Evolutionary conservation across 306 rosid species (phyloP).

Genomic region (Rosa lucieae): DNA sequence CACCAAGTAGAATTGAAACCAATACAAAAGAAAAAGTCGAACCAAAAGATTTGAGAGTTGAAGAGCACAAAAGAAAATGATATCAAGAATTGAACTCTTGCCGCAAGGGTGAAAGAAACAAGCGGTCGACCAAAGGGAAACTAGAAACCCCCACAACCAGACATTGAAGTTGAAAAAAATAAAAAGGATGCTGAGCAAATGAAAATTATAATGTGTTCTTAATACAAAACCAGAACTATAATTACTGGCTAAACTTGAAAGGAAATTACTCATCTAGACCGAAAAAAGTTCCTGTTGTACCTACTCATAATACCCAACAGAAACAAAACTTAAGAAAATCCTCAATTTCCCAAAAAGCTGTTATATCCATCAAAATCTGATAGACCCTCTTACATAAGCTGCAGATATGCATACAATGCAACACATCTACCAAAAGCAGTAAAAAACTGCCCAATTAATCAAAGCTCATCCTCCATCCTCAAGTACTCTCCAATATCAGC

Average conservation of each 20-base stretch:
- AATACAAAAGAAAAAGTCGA: too few relatives aligned
- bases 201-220: background rate
- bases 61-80: background rate
- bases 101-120: background rate
- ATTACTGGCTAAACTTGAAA: background rate
- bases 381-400: background rate
- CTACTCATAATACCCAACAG: background rate
- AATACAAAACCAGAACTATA: background rate
- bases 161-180: background rate
- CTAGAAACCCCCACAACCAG: background rate
- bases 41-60: background rate
- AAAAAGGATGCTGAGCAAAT: background rate
- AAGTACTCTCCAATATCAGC: constrained; percentile 88
- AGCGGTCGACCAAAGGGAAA: background rate
- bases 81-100: background rate
- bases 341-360: background rate
- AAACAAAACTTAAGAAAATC: background rate
- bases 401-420: background rate
- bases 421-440: background rate
- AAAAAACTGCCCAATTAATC: constrained; percentile 13
- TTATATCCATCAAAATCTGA: background rate
- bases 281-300: background rate
- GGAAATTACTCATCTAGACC: background rate
- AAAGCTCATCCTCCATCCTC: constrained; percentile 95
- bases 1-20: background rate